These are phyloP conservation scores for Azolla pinnata DNA, from an alignment of 75 land plant species.

Conservation along the genomic window DNA sequence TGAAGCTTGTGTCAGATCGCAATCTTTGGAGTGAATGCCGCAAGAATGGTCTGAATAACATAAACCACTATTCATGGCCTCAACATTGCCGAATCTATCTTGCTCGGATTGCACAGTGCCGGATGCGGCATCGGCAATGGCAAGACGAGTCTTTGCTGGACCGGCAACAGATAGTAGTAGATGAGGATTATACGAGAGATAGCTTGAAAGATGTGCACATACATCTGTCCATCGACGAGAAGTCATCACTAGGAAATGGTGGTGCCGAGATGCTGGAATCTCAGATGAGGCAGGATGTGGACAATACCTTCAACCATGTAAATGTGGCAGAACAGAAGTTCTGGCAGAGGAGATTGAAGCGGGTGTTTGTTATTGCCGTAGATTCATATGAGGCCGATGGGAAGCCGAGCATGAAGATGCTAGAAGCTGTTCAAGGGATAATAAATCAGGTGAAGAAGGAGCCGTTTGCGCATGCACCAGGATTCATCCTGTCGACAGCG, in stretches of 20 bases:
- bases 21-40: constrained; percentile 14
- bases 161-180: constrained; percentile 9
- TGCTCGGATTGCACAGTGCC: constrained; percentile 13
- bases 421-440: constrained; percentile 44
- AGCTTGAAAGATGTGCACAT: constrained; percentile 13
- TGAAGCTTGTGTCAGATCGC: constrained; percentile 14
- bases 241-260: constrained; percentile 20
- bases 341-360: constrained; percentile 27
- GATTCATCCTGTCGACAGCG: constrained; percentile 65
- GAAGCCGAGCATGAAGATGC: constrained; percentile 40
- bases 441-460: constrained; percentile 42
- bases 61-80: constrained; percentile 18
- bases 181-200: constrained; percentile 5
- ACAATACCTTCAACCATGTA: constrained; percentile 19
- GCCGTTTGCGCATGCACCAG: constrained; percentile 34
- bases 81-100: constrained; percentile 16
- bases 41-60: constrained; percentile 15
- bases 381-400: constrained; percentile 56
- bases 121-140: constrained; percentile 15
- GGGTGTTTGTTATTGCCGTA: constrained; percentile 59
- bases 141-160: constrained; percentile 5
- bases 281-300: constrained; percentile 4
- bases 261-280: constrained; percentile 21
- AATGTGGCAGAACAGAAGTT: constrained; percentile 35
- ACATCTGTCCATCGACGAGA: constrained; percentile 10